A percentile compares a stretch with the other conserved stretches of the same genome.
Conservation (phyloP, 2,329 filamentous ascomycete species). For the Botrytis sinoallii region DNA sequence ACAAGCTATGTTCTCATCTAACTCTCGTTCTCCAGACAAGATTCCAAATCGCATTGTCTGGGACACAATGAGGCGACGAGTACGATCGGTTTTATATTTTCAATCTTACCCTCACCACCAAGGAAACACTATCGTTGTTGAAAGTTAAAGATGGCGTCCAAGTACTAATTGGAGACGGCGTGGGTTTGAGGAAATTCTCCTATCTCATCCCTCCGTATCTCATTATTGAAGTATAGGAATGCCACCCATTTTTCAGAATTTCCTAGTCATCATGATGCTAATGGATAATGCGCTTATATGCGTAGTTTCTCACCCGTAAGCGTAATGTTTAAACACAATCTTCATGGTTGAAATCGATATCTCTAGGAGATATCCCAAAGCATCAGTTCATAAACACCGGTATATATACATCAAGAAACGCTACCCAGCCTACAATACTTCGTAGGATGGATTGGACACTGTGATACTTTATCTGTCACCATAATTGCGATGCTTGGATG, state of each 20-base stretch:
- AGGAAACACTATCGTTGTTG: neutral
- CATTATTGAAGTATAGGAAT: neutral
- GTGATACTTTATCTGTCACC: neutral
- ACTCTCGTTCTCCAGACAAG: neutral
- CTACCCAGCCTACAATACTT: neutral
- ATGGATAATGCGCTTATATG: neutral
- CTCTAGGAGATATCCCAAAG: neutral
- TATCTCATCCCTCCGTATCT: neutral
- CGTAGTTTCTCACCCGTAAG: neutral
- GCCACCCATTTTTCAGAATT: neutral
- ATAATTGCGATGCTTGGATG: neutral
- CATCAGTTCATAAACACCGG: neutral
- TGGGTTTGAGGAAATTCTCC: neutral
- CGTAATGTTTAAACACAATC: neutral
- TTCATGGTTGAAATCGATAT: neutral
- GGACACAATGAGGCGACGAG: neutral
- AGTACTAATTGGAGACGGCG: neutral
- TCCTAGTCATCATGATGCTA: neutral
- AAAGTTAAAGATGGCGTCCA: neutral
- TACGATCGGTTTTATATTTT: neutral
- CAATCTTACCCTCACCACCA: neutral
- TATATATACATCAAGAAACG: neutral
- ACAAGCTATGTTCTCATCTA: neutral
- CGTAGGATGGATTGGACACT: neutral
- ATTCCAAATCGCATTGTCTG: neutral